A percentile compares a stretch with the other conserved stretches of the same genome.
phyloP scores from a whole-genome alignment of 2,329 filamentous ascomycete species.

The Cryphonectria japonica region DNA sequence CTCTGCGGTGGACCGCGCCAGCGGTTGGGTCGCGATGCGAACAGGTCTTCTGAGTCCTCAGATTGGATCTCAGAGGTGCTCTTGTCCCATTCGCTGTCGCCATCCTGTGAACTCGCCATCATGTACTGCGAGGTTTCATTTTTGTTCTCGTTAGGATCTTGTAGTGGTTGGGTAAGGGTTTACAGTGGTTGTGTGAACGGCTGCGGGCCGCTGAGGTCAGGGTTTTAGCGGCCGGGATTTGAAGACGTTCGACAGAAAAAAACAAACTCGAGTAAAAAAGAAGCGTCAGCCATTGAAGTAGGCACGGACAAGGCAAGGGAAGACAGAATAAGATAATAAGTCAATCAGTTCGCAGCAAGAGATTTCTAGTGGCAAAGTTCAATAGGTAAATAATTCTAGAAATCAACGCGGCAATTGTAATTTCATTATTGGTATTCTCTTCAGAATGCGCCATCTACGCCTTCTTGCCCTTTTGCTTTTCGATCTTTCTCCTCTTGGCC shows the following conservation, averaged over 20 bases:
- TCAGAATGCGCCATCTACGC: conserved; percentile 37
- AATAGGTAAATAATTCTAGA: background rate
- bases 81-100: conserved; percentile 45
- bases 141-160: background rate
- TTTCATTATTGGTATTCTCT: conserved; percentile 29
- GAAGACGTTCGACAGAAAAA: background rate
- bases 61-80: conserved; percentile 53
- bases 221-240: conserved; percentile 2
- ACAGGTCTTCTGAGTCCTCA: conserved; percentile 51
- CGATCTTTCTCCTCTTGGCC: conserved; percentile 87
- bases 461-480: conserved; percentile 61
- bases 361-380: background rate
- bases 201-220: conserved; percentile 1
- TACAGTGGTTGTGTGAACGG: background rate
- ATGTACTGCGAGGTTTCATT: conserved; percentile 14
- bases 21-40: conserved; percentile 66
- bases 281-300: background rate
- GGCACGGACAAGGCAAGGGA: background rate
- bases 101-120: conserved; percentile 26
- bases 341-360: background rate
- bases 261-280: background rate
- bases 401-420: conserved; percentile 10
- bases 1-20: conserved; percentile 69
- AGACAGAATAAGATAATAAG: background rate
- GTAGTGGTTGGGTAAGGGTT: background rate